A percentile compares a stretch with the other conserved stretches of the same genome.
Evolutionary conservation across 208 protist species (phyloP).

Genomic region (Polymyxa betae): DNA sequence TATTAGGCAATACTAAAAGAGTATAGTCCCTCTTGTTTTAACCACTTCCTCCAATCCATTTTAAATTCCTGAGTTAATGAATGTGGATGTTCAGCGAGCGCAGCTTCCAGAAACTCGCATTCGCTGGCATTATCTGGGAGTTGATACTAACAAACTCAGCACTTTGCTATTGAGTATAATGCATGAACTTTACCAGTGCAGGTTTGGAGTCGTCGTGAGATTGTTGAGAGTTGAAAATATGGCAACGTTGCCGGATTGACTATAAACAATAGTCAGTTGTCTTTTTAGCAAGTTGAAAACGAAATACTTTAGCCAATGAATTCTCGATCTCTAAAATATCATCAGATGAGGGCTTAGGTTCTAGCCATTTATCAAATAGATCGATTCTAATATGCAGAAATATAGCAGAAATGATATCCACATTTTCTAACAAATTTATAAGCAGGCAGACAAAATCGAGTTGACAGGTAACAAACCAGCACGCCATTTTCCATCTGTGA

Average conservation of each 20-base stretch:
- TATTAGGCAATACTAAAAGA: too few species aligned
- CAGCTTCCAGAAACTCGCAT: neutral
- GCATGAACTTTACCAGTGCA: neutral
- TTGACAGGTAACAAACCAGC: neutral
- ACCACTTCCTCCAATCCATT: neutral
- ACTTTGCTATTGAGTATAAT: neutral
- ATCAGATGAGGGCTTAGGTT: neutral
- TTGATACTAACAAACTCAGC: neutral
- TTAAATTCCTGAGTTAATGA: neutral
- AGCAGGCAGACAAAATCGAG: neutral
- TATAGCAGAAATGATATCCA: neutral
- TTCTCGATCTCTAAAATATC: neutral
- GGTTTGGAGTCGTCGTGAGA: neutral
- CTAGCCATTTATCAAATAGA: slow-evolving; percentile 26
- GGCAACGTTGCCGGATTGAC: slow-evolving; percentile 22
- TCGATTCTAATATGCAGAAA: neutral
- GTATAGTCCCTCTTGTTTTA: neutral
- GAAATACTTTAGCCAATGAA: neutral
- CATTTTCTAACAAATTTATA: neutral
- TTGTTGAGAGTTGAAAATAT: neutral
- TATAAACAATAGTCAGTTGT: neutral
- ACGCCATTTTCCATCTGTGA: slow-evolving; percentile 22
- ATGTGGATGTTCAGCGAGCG: neutral
- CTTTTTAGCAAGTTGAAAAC: neutral
- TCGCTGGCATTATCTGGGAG: slow-evolving; percentile 18